Conservation (phyloP, 306 rosid genomes). For the Sophora flavescens region DNA sequence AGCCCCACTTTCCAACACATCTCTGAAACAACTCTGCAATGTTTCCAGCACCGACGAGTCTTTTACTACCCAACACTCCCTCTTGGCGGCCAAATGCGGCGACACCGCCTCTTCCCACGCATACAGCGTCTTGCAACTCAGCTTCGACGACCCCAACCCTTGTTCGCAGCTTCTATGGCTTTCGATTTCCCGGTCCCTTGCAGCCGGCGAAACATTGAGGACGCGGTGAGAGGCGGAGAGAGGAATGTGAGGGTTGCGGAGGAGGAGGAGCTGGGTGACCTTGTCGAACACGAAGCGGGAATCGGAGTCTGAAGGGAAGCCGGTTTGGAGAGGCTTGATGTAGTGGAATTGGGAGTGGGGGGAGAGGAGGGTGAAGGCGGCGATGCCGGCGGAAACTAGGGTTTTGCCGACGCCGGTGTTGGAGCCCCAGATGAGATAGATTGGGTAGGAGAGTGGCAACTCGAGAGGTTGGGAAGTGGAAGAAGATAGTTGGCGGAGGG, state of each 20-base stretch:
- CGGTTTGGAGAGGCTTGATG: slow-evolving; percentile 92
- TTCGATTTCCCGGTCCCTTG: neutral
- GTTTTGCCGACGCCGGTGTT: slow-evolving; percentile 94
- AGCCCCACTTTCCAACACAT: slow-evolving; percentile 46
- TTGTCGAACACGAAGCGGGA: slow-evolving; percentile 75
- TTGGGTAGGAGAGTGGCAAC: slow-evolving; percentile 79
- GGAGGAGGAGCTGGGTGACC: slow-evolving; percentile 55
- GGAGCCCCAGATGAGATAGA: slow-evolving; percentile 85
- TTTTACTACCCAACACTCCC: slow-evolving; percentile 64
- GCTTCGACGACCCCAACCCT: slow-evolving; percentile 47
- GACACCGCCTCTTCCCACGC: slow-evolving; percentile 91
- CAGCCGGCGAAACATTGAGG: slow-evolving; percentile 64
- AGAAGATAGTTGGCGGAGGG: slow-evolving; percentile 42
- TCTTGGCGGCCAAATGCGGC: slow-evolving; percentile 87
- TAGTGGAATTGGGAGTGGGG: slow-evolving; percentile 64
- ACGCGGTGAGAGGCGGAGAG: slow-evolving; percentile 66
- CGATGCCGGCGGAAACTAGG: slow-evolving; percentile 92
- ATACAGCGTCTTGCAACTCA: slow-evolving; percentile 82
- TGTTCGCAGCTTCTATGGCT: neutral
- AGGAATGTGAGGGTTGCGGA: slow-evolving; percentile 45
- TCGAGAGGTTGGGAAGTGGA: slow-evolving; percentile 46
- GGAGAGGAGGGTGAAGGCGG: slow-evolving; percentile 66
- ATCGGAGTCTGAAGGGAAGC: slow-evolving; percentile 89
- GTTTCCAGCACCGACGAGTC: slow-evolving; percentile 58
- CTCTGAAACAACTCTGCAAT: slow-evolving; percentile 61